Evolutionary conservation across 768 basidiomycete species (phyloP).

Genomic region (Chlorophyllum brunneum): DNA sequence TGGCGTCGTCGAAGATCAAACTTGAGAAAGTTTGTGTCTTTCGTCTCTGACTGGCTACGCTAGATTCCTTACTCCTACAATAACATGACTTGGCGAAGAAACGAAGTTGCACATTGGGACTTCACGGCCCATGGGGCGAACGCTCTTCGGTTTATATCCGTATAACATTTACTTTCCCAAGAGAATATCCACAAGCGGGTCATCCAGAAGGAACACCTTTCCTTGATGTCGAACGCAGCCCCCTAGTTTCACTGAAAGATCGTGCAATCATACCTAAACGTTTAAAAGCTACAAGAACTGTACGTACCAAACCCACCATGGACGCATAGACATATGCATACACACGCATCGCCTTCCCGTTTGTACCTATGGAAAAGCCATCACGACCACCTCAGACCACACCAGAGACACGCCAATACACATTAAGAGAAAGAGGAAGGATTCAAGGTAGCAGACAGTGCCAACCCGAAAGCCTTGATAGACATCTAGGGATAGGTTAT

Average conservation of each 20-base stretch:
- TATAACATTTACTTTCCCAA: conserved; percentile 85
- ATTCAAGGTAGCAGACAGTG: too few species aligned
- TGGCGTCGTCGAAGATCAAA: conserved; percentile 67
- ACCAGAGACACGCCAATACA: too few species aligned
- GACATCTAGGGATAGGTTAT: too few species aligned
- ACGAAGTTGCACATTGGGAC: conserved; percentile 78
- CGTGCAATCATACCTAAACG: conserved; percentile 78
- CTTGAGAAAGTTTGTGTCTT: conserved; percentile 68
- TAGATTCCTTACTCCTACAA: background rate
- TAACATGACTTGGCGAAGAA: conserved; percentile 69
- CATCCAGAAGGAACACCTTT: conserved; percentile 65
- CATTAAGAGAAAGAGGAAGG: too few species aligned
- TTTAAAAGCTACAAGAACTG: conserved; percentile 65
- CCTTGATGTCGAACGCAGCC: conserved; percentile 81
- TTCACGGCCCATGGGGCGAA: conserved; percentile 92
- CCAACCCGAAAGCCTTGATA: too few species aligned
- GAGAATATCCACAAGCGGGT: conserved; percentile 64
- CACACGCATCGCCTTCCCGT: too few species aligned
- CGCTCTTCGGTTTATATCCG: conserved; percentile 81
- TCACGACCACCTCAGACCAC: too few species aligned
- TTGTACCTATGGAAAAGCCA: too few species aligned
- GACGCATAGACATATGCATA: too few species aligned
- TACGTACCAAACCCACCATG: too few species aligned
- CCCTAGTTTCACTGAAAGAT: conserved; percentile 72
- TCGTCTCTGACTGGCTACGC: conserved; percentile 2